These are phyloP conservation scores for Alternaria postmessia DNA, from an alignment of 2,329 filamentous ascomycete species.

Conservation along the genomic window DNA sequence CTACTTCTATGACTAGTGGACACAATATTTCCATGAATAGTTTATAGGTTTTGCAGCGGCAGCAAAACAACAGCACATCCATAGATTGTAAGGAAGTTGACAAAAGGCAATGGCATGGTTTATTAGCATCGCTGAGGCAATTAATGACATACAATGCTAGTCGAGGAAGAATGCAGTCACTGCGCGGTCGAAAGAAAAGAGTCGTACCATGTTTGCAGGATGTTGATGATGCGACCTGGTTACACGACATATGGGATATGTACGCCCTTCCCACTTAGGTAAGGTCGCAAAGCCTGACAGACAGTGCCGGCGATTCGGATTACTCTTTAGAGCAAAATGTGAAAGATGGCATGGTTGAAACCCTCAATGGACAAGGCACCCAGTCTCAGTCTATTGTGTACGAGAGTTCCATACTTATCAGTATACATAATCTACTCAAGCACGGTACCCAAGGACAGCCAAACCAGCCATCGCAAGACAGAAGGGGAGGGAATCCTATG, in stretches of 20 bases:
- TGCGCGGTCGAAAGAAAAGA: neutral
- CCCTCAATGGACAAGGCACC: neutral
- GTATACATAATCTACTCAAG: neutral
- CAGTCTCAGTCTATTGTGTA: neutral
- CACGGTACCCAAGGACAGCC: neutral
- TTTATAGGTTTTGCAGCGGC: neutral
- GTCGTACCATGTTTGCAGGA: neutral
- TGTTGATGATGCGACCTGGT: neutral
- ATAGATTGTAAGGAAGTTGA: no score
- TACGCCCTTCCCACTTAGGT: neutral
- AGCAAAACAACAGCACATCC: neutral
- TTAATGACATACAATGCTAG: neutral
- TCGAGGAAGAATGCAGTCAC: neutral
- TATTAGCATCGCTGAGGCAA: neutral
- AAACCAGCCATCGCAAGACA: neutral
- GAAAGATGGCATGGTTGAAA: neutral
- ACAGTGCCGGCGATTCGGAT: no score
- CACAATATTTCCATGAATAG: no score
- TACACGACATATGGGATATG: neutral
- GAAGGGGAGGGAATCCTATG: neutral
- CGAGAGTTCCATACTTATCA: neutral
- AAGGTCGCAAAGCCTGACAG: neutral
- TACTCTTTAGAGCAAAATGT: neutral
- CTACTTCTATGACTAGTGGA: fast-evolving
- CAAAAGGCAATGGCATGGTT: neutral